Conservation (phyloP, 176 grass and related monocot species). For the Rhynchospora breviuscula region DNA sequence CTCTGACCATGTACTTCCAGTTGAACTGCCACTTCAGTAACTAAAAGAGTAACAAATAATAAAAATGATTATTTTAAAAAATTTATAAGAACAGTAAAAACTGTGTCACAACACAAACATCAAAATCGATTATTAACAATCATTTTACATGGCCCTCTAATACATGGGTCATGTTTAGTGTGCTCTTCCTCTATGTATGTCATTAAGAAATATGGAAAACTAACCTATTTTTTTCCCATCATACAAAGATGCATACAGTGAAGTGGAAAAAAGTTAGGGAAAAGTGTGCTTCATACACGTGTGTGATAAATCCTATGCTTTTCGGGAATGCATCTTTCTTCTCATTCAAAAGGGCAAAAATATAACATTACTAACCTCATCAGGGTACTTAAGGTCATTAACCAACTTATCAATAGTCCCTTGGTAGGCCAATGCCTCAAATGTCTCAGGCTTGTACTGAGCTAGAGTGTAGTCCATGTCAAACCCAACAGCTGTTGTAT, state of each 20-base stretch:
- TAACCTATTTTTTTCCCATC: neutral
- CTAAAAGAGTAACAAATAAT: conserved; percentile 46
- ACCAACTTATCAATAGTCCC: conserved; percentile 89
- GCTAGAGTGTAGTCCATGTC: conserved; percentile 99
- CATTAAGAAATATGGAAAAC: neutral
- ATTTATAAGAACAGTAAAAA: neutral
- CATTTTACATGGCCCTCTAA: neutral
- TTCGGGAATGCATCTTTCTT: neutral
- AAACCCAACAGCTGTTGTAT: conserved; percentile 90
- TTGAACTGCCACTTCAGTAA: conserved; percentile 86
- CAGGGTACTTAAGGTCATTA: conserved; percentile 71
- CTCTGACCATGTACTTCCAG: conserved; percentile 99
- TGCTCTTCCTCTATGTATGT: neutral
- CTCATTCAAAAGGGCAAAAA: neutral
- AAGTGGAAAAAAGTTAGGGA: neutral
- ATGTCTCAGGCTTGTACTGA: conserved; percentile 89
- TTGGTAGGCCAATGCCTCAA: conserved; percentile 85
- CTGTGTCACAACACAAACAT: neutral
- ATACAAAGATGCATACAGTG: neutral
- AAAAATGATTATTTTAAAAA: neutral
- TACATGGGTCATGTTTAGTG: neutral
- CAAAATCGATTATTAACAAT: neutral
- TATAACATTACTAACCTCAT: conserved; percentile 50
- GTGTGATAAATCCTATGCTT: neutral
- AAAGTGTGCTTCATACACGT: neutral